Evolutionary conservation across 2,329 filamentous ascomycete species (phyloP).

Genomic region (Bipolaris bicolor): DNA sequence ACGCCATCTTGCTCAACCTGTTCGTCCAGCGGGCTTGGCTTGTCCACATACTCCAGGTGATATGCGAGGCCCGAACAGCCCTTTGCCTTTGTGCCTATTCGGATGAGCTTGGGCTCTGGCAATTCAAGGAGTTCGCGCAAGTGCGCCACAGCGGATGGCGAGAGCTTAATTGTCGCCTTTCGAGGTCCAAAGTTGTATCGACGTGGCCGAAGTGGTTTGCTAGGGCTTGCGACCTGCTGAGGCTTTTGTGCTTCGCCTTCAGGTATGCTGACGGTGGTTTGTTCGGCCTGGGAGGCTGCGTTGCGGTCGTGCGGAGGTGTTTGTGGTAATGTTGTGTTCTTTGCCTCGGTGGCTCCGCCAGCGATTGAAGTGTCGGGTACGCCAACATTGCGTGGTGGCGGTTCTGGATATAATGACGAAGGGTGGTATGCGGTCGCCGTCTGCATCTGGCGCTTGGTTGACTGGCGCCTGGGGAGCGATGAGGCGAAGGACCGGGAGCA

Average conservation of each 20-base stretch:
- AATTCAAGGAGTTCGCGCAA: constrained; percentile 78
- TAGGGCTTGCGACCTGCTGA: constrained; percentile 54
- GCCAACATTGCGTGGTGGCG: constrained; percentile 64
- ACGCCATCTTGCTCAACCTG: constrained; percentile 94
- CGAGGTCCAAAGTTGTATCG: constrained; percentile 74
- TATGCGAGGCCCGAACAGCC: constrained; percentile 95
- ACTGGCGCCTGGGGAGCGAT: constrained; percentile 43
- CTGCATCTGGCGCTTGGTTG: constrained; percentile 58
- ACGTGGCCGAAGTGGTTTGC: constrained; percentile 60
- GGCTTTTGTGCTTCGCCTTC: constrained; percentile 71
- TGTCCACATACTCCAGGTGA: constrained; percentile 93
- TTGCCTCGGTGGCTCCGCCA: constrained; percentile 55
- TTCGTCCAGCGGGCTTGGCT: constrained; percentile 86
- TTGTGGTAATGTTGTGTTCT: constrained; percentile 57
- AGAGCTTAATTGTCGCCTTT: constrained; percentile 90
- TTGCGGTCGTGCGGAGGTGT: constrained; percentile 32
- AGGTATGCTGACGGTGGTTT: constrained; percentile 56
- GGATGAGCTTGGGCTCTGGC: constrained; percentile 89
- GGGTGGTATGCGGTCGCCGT: constrained; percentile 70
- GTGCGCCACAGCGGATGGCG: constrained; percentile 78
- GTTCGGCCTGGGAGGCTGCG: constrained; percentile 27
- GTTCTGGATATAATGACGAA: constrained; percentile 61
- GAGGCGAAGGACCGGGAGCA: constrained; percentile 56
- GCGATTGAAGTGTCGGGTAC: constrained; percentile 67
- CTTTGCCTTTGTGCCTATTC: constrained; percentile 90